phyloP scores from a whole-genome alignment of 164 flowering plant genomes.

The Piper betle region DNA sequence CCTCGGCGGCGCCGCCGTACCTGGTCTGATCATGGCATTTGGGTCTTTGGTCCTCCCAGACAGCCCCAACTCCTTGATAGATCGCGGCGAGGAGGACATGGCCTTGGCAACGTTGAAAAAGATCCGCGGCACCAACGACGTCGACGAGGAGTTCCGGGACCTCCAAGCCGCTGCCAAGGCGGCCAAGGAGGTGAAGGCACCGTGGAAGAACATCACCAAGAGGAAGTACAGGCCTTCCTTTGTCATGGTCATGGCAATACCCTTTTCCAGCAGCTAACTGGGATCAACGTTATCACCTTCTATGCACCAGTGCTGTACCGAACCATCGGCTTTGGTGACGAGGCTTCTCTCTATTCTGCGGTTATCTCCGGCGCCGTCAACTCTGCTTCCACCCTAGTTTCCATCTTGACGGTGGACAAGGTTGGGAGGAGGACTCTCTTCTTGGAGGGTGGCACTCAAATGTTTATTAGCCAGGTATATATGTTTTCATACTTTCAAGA shows the following conservation, averaged over 20 bases:
- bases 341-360: constrained; percentile 41
- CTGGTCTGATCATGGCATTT: constrained; percentile 11
- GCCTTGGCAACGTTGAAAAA: constrained; percentile 15
- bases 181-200: constrained; percentile 14
- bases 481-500: too few species aligned
- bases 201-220: constrained; percentile 11
- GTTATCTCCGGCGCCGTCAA: constrained; percentile 45
- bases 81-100: constrained; percentile 10
- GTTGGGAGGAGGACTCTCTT: constrained; percentile 49
- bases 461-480: constrained; percentile 43
- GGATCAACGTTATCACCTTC: constrained; percentile 43
- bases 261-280: constrained; percentile 24
- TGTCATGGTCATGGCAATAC: constrained; percentile 15
- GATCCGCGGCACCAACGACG: constrained; percentile 16
- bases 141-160: constrained; percentile 19
- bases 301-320: constrained; percentile 63
- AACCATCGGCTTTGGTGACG: constrained; percentile 49
- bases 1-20: constrained; percentile 2
- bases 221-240: constrained; percentile 16
- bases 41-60: constrained; percentile 18
- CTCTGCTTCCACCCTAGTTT: constrained; percentile 31
- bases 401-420: constrained; percentile 43
- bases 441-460: constrained; percentile 43
- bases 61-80: constrained; percentile 30
- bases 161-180: constrained; percentile 9